phyloP scores from a whole-genome alignment of 495 filamentous ascomycete species.

The Talaromyces nanjingensis region DNA sequence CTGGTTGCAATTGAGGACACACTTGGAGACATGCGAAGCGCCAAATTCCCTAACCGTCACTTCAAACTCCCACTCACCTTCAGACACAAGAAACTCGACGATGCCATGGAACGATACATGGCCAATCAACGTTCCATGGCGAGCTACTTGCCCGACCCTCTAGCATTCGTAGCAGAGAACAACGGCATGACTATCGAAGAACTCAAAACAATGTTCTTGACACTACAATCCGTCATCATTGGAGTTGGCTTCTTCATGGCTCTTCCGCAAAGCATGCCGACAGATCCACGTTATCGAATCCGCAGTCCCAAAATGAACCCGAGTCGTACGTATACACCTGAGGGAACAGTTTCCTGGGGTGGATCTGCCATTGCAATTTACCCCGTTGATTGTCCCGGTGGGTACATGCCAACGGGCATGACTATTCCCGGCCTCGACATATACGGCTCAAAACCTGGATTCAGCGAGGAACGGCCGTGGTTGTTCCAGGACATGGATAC shows the following conservation, averaged over 20 bases:
- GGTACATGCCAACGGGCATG: slow-evolving; percentile 48
- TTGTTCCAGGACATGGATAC: slow-evolving; percentile 53
- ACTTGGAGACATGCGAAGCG: slow-evolving; percentile 28
- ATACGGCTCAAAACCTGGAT: slow-evolving; percentile 42
- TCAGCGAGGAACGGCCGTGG: slow-evolving; percentile 38
- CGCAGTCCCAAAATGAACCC: slow-evolving; percentile 55
- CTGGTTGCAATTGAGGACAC: slow-evolving; percentile 21
- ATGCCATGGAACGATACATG: slow-evolving; percentile 48
- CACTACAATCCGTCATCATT: slow-evolving; percentile 42
- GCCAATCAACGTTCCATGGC: slow-evolving; percentile 51
- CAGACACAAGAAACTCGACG: slow-evolving; percentile 39
- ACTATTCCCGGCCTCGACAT: slow-evolving; percentile 51
- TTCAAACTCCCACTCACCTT: slow-evolving; percentile 52
- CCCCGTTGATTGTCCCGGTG: slow-evolving; percentile 52
- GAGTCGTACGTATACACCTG: slow-evolving; percentile 49
- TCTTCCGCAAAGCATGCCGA: slow-evolving; percentile 45
- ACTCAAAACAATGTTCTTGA: slow-evolving; percentile 40
- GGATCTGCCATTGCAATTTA: slow-evolving; percentile 37
- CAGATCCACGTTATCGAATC: slow-evolving; percentile 48
- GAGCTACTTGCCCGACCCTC: slow-evolving; percentile 50
- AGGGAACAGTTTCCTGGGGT: slow-evolving; percentile 47
- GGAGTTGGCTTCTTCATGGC: slow-evolving; percentile 53
- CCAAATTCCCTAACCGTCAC: slow-evolving; percentile 42
- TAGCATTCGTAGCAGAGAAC: slow-evolving; percentile 49
- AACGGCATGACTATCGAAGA: slow-evolving; percentile 45